Percentiles rank a stretch among this genome's conserved stretches.
phyloP scores from a whole-genome alignment of 208 protist species.

The Trypanosoma rangeli region DNA sequence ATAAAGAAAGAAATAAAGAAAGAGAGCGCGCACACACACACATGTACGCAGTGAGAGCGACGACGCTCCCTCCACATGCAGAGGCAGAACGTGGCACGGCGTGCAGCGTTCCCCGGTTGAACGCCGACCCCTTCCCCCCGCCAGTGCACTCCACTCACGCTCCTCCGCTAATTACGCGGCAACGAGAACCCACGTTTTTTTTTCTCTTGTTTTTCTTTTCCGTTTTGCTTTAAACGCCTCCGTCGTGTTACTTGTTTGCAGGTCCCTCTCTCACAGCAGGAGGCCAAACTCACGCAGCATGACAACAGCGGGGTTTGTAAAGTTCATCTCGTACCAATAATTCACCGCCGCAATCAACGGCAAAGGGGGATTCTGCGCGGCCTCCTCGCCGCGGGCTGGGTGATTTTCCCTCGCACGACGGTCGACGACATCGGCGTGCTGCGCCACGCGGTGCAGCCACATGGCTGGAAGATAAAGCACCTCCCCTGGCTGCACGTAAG shows the following conservation, averaged over 20 bases:
- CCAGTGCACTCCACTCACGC: no score
- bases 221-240: not conserved
- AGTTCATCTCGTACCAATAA: constrained; percentile 94
- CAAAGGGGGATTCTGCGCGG: constrained; percentile 28
- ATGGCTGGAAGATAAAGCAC: constrained; percentile 90
- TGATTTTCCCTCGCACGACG: constrained; percentile 14
- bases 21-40: not conserved
- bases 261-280: constrained; percentile 42
- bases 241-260: not conserved
- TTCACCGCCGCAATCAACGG: constrained; percentile 91
- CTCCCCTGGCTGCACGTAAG: constrained; percentile 79
- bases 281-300: constrained; percentile 84
- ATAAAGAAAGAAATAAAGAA: not conserved
- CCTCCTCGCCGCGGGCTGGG: not conserved
- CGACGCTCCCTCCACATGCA: no score
- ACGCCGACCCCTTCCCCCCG: no score
- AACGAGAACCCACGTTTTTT: no score
- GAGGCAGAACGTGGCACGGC: no score
- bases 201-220: not conserved
- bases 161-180: no score
- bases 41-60: no score
- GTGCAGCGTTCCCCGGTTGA: no score
- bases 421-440: constrained; percentile 72
- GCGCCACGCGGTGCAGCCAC: constrained; percentile 91
- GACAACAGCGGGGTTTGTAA: constrained; percentile 76